Evolutionary conservation across 139 green algal genomes (phyloP).

Genomic region (Pseudopediastrum boryanum): DNA sequence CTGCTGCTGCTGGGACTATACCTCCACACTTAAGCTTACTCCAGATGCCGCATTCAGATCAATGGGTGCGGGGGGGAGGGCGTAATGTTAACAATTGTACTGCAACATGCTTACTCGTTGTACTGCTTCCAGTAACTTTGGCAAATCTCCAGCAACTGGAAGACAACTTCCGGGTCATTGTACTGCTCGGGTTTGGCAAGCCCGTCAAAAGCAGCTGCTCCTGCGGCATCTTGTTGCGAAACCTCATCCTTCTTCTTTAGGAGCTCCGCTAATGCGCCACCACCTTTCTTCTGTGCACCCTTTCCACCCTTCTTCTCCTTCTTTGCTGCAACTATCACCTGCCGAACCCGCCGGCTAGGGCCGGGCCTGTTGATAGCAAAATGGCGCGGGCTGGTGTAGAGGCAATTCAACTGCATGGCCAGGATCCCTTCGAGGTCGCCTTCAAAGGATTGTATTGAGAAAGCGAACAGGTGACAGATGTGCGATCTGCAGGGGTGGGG

Average conservation of each 20-base stretch:
- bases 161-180: slow-evolving; percentile 23
- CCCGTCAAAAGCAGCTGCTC: background rate
- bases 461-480: background rate
- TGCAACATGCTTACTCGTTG: slow-evolving; percentile 21
- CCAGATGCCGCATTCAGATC: no score
- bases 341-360: background rate
- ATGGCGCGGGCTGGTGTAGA: background rate
- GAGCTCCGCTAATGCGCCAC: slow-evolving; percentile 32
- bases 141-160: slow-evolving; percentile 35
- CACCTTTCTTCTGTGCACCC: slow-evolving; percentile 35
- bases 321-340: background rate
- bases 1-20: no score
- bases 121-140: slow-evolving; percentile 30
- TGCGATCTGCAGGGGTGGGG: background rate
- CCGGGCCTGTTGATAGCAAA: background rate
- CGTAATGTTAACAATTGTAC: no score
- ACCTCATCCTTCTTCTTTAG: slow-evolving; percentile 45
- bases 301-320: slow-evolving; percentile 25
- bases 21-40: no score
- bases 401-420: background rate
- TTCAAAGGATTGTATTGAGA: background rate
- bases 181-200: slow-evolving; percentile 27
- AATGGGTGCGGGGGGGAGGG: no score
- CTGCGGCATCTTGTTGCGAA: background rate
- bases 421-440: background rate